A percentile compares a stretch with the other conserved stretches of the same genome.
Evolutionary conservation across 73 alveolate species (phyloP).

Genomic region (Loxodes magnus): DNA sequence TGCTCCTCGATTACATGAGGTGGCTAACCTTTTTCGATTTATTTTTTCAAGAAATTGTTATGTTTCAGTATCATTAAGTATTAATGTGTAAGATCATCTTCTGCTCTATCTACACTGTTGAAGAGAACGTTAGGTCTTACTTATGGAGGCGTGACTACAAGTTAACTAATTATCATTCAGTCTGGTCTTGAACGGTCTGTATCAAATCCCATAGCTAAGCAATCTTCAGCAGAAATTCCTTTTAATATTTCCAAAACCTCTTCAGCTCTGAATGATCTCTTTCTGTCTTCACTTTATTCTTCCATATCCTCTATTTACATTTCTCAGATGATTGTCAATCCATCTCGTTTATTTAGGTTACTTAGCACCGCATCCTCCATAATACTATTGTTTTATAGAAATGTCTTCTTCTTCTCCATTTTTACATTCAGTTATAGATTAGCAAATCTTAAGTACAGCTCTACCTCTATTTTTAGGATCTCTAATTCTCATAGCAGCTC

Average conservation of each 20-base stretch:
- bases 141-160: conserved; percentile 93
- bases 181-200: conserved; percentile 65
- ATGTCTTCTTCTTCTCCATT: conserved; percentile 26
- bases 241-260: conserved; percentile 49
- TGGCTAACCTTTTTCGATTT: conserved; percentile 34
- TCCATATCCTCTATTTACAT: conserved; percentile 26
- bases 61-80: conserved; percentile 65
- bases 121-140: conserved; percentile 86
- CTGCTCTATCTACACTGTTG: conserved; percentile 58
- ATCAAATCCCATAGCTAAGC: conserved; percentile 68
- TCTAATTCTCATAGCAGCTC: conserved; percentile 39
- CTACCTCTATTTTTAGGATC: conserved; percentile 55
- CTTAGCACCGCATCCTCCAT: conserved; percentile 57
- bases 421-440: conserved; percentile 45
- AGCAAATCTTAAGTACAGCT: conserved; percentile 46
- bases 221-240: conserved; percentile 49
- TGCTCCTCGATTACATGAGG: conserved; percentile 49
- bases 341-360: conserved; percentile 65
- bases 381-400: conserved; percentile 8
- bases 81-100: conserved; percentile 87
- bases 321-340: conserved; percentile 33
- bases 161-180: conserved; percentile 73
- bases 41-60: conserved; percentile 39
- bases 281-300: conserved; percentile 34
- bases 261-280: conserved; percentile 47